phyloP scores from a whole-genome alignment of 371 early-diverging fungal species.

The Lichtheimia ornata region DNA sequence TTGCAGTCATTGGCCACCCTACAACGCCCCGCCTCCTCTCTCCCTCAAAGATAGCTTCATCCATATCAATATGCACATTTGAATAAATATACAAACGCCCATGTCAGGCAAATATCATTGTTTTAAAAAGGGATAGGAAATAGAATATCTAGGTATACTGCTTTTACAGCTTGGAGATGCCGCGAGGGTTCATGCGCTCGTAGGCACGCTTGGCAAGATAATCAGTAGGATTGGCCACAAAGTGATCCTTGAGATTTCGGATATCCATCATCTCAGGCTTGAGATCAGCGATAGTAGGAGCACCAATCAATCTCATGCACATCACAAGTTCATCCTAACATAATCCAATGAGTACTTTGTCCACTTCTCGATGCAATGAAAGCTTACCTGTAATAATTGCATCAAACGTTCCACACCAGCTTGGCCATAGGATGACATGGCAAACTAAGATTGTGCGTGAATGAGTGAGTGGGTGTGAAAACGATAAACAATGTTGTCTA shows the following conservation, averaged over 20 bases:
- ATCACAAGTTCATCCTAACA: conserved; percentile 69
- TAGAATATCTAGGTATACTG: background rate
- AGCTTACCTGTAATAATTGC: conserved; percentile 60
- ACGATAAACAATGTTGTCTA: background rate
- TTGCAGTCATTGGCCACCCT: too few species aligned
- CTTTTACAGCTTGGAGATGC: conserved; percentile 39
- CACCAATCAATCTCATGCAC: conserved; percentile 78
- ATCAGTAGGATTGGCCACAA: conserved; percentile 43
- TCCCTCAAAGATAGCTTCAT: too few species aligned
- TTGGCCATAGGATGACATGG: conserved; percentile 76
- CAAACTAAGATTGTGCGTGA: conserved; percentile 40
- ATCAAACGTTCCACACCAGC: conserved; percentile 76
- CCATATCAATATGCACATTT: too few species aligned
- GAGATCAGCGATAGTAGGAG: conserved; percentile 60
- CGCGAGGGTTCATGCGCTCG: conserved; percentile 42
- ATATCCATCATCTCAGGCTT: conserved; percentile 60
- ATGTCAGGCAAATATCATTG: background rate
- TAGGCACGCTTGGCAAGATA: conserved; percentile 41
- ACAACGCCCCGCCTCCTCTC: too few species aligned
- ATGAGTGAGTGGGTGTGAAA: background rate
- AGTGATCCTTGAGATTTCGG: conserved; percentile 52
- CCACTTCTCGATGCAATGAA: conserved; percentile 33
- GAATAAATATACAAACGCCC: too few species aligned
- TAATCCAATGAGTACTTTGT: conserved; percentile 10
- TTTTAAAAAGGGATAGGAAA: background rate